Evolutionary conservation across 2,329 filamentous ascomycete species (phyloP), one percentile per base, ranked within the genome.

Genomic region (Calonectria crousiana): DNA sequence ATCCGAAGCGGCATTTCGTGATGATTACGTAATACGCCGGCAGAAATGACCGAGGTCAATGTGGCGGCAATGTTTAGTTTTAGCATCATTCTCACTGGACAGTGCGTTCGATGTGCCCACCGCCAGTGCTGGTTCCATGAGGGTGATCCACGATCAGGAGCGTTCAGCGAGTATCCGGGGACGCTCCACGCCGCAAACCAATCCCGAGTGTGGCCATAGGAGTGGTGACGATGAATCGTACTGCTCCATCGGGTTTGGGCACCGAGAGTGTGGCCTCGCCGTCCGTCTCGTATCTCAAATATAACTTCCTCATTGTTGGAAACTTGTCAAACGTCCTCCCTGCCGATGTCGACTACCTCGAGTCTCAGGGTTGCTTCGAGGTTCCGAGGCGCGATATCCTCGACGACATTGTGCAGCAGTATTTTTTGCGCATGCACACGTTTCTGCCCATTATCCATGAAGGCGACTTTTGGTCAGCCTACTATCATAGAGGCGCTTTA

Each of bases 351-450:
- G 86, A 86, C 73, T 89, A 86, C 74, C 82, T 89, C 44, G 84
- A 86, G 64, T 82, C 85, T 1, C 53, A 89, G 74, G 86, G 86
- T 5, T 89, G 87, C 75, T 82, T 89, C 4, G 84, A 84, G 26
- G 81, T 89, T 11, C 88, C 88, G 0, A 85, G 83, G 0, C 82
- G 84, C 26, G 73, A 81, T 0, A 81, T 87, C 1, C 80, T 89
- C 0, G 85, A 89, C 67, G 86, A 88, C 67, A 88, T 90, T 73
- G 83, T 90, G 9, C 84, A 87, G 76, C 85, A 88, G 67, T 88
- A 87, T 75, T 88, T 88, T 70, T 78, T 88, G 20, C 85, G 88
- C 66, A 85, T 88, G 26, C 87, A 88, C 71, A 86, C 86, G 1
- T 76, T 87, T 32, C 79, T 88, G 34, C 87, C 87, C 1, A 78